Evolutionary conservation across 1,139 yeast genomes (phyloP).

Genomic region (Candida glucosophila): DNA sequence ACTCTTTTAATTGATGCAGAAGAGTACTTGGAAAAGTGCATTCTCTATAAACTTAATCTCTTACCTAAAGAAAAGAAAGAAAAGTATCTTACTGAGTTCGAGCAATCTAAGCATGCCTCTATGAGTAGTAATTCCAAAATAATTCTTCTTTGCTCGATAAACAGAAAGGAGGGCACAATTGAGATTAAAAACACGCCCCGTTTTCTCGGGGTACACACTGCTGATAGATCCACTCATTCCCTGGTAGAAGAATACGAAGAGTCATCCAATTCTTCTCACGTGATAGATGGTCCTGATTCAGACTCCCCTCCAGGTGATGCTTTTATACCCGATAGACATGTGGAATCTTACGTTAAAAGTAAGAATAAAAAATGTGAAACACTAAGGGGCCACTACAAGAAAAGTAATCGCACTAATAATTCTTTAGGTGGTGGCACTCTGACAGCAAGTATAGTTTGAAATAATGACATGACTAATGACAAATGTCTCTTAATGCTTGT

Average conservation of each 20-base stretch:
- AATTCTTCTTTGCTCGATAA: constrained; percentile 21
- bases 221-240: no score
- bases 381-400: constrained; percentile 4
- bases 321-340: constrained; percentile 1
- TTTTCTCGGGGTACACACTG: no score
- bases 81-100: constrained; percentile 3
- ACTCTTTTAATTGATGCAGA: constrained; percentile 21
- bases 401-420: constrained; percentile 2
- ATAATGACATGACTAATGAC: not conserved
- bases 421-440: constrained; percentile 7
- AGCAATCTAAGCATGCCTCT: not conserved
- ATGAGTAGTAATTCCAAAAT: constrained; percentile 7
- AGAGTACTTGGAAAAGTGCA: constrained; percentile 13
- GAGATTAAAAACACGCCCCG: constrained; percentile 14
- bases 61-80: constrained; percentile 3
- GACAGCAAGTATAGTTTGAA: constrained; percentile 4
- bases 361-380: constrained; percentile 4
- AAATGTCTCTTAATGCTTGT: constrained; percentile 1
- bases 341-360: constrained; percentile 4
- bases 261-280: not conserved
- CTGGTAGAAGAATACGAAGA: no score
- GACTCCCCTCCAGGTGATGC: constrained; percentile 1
- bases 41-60: constrained; percentile 4
- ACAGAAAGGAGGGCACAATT: constrained; percentile 22
- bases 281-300: constrained; percentile 2